phyloP scores from a whole-genome alignment of 768 basidiomycete species.

The Suillus lakei region DNA sequence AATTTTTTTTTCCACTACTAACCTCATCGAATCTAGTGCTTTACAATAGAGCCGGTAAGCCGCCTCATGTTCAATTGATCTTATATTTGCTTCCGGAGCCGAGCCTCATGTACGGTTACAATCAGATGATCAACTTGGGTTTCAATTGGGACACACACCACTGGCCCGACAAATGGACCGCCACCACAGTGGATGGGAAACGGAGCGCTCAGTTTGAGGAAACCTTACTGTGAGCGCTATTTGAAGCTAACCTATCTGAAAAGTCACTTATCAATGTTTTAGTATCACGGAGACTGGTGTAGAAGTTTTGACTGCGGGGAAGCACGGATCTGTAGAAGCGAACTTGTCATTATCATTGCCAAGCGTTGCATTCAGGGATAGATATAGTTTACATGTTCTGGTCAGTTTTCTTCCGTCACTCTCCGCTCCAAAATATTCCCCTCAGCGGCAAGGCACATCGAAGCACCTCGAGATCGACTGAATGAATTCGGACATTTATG shows the following conservation, averaged over 20 bases:
- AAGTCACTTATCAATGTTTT: constrained; percentile 7
- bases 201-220: constrained; percentile 97
- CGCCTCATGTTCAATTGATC: constrained; percentile 6
- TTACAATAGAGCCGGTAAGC: constrained; percentile 81
- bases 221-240: constrained; percentile 78
- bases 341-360: neutral
- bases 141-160: constrained; percentile 75
- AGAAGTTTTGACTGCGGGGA: constrained; percentile 81
- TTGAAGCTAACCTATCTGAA: neutral
- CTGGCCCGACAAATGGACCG: constrained; percentile 98
- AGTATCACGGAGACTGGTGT: constrained; percentile 93
- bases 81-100: constrained; percentile 2
- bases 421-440: constrained; percentile 24
- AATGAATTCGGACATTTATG: constrained; percentile 15
- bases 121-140: constrained; percentile 91
- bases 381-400: neutral
- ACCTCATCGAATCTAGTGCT: constrained; percentile 45
- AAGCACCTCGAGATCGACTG: constrained; percentile 21
- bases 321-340: constrained; percentile 27
- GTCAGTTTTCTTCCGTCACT: constrained; percentile 10
- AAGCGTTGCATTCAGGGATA: neutral
- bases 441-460: constrained; percentile 31
- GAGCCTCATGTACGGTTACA: constrained; percentile 20
- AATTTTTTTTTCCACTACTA: neutral
- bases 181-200: constrained; percentile 89